Evolutionary conservation across 192 early-diverging fungal genomes (phyloP).

Genomic region (Coemansia asiatica): DNA sequence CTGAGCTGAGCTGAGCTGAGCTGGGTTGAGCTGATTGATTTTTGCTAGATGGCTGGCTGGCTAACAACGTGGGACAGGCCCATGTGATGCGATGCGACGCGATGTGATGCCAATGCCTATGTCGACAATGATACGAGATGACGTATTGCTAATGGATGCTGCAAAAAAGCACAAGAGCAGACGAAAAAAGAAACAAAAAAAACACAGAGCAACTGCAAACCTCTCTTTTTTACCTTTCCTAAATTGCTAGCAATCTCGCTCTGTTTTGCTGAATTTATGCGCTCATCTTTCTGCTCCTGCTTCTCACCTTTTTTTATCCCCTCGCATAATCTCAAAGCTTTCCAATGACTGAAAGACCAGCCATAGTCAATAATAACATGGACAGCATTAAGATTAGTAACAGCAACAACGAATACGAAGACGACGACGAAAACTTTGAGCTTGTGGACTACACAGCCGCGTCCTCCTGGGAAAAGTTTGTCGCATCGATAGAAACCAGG

Average conservation of each 20-base stretch:
- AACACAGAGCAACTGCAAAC: too few relatives aligned
- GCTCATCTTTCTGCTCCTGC: background rate
- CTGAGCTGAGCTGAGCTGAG: background rate
- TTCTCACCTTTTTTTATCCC: background rate
- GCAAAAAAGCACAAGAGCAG: background rate
- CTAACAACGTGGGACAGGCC: background rate
- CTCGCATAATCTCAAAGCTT: background rate
- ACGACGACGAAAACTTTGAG: constrained; percentile 71
- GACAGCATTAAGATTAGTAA: too few relatives aligned
- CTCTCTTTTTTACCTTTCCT: background rate
- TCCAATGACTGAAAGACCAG: background rate
- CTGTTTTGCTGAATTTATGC: background rate
- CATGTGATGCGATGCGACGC: background rate
- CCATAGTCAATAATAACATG: background rate
- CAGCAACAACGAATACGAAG: constrained; percentile 17
- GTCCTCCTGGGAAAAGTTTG: constrained; percentile 66
- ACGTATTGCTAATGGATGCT: background rate
- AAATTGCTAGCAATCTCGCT: background rate
- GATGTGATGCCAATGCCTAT: background rate
- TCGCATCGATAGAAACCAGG: constrained; percentile 62
- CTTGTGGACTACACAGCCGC: constrained; percentile 75
- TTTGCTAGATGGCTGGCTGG: background rate
- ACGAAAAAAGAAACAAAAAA: too few relatives aligned
- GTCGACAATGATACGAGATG: too few relatives aligned
- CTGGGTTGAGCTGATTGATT: background rate